Conservation (phyloP, 75 land plant species). For the Selaginella moellendorffii region DNA sequence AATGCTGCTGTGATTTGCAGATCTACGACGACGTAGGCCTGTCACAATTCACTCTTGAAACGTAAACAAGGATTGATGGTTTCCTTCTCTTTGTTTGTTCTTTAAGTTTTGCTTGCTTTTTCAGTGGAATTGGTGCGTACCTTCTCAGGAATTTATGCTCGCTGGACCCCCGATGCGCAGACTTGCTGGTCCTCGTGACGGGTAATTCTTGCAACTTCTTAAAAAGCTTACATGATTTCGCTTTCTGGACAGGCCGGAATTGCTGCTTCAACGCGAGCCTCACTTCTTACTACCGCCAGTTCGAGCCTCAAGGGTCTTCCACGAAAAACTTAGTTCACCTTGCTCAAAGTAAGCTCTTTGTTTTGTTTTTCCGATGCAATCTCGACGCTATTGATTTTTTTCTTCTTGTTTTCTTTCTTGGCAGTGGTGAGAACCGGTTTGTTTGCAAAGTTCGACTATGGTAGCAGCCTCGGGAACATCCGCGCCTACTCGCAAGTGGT, state of each 20-base stretch:
- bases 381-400: neutral
- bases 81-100: neutral
- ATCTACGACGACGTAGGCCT: neutral
- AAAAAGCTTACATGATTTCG: conserved; percentile 10
- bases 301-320: conserved; percentile 90
- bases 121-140: neutral
- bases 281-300: conserved; percentile 50
- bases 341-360: conserved; percentile 62
- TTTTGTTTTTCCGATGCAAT: neutral
- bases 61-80: neutral
- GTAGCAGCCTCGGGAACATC: neutral
- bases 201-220: neutral
- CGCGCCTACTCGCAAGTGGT: neutral
- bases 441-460: conserved; percentile 10
- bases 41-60: neutral
- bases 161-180: neutral
- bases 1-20: neutral
- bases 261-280: conserved; percentile 80
- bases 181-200: neutral
- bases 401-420: neutral
- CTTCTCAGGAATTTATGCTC: neutral
- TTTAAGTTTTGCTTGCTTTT: neutral
- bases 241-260: conserved; percentile 46
- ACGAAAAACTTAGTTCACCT: conserved; percentile 72
- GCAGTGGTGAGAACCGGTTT: conserved; percentile 9